Percentiles rank a stretch among this genome's conserved stretches.
These are phyloP conservation scores for Hyparrhenia diplandra DNA, from an alignment of 176 grass and related monocot species.

Conservation along the genomic window DNA sequence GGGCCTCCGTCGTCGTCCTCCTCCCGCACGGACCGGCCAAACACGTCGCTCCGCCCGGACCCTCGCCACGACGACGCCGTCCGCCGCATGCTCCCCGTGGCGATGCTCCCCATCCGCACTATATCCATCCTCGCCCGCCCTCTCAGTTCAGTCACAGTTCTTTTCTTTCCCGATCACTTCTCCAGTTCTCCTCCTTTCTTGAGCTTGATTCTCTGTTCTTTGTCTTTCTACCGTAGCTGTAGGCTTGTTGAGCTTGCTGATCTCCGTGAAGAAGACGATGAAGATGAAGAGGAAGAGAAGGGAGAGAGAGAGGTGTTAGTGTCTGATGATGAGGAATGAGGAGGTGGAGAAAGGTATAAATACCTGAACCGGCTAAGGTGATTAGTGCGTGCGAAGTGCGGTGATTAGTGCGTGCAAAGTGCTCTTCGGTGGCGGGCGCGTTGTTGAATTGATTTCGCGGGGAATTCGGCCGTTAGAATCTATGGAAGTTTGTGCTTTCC, in stretches of 20 bases:
- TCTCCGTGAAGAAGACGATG: not conserved
- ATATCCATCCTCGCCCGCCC: conserved; percentile 12
- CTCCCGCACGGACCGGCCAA: conserved; percentile 60
- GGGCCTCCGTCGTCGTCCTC: conserved; percentile 95
- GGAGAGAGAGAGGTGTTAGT: not conserved
- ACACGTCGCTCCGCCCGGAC: conserved; percentile 43
- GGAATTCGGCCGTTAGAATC: not conserved
- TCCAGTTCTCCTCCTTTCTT: not conserved
- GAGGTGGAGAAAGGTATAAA: not conserved
- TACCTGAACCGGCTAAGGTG: conserved; percentile 6
- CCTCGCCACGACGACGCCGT: conserved; percentile 57
- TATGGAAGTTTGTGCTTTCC: not conserved
- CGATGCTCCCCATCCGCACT: conserved; percentile 36
- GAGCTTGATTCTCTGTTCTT: not conserved
- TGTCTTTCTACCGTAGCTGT: not conserved
- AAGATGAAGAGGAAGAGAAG: not conserved
- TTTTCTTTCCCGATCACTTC: not conserved
- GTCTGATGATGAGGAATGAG: not conserved
- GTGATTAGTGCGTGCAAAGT: too few species aligned
- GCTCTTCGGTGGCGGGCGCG: not conserved
- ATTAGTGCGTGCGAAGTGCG: not conserved
- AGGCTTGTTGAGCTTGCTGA: not conserved
- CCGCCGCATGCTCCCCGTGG: conserved; percentile 31
- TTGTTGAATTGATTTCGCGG: not conserved
- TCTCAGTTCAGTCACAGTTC: not conserved